These are phyloP conservation scores for Xylaria sp. DNA, from an alignment of 495 filamentous ascomycete species.

Conservation along the genomic window DNA sequence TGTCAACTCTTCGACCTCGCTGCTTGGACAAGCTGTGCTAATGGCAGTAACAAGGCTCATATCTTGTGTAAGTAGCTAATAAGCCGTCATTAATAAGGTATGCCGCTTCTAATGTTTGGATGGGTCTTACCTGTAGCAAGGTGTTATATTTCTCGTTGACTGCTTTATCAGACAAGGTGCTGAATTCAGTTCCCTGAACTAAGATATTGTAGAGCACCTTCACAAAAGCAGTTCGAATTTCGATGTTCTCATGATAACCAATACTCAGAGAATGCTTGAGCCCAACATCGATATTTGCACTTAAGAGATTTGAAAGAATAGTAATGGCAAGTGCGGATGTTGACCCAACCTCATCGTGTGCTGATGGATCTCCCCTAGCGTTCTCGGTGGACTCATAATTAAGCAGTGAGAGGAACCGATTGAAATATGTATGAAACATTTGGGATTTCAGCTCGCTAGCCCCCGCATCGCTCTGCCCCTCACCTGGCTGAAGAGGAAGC, in stretches of 20 bases:
- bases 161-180: conserved; percentile 66
- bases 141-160: conserved; percentile 71
- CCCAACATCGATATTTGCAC: conserved; percentile 72
- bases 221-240: conserved; percentile 71
- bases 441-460: conserved; percentile 67
- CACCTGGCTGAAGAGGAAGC: conserved; percentile 67
- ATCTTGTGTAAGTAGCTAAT: conserved; percentile 63
- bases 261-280: conserved; percentile 69
- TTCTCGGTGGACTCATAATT: conserved; percentile 60
- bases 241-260: conserved; percentile 70
- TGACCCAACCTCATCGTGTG: conserved; percentile 54
- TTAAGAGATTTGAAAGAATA: conserved; percentile 69
- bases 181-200: conserved; percentile 71
- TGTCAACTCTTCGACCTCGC: conserved; percentile 69
- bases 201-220: conserved; percentile 71
- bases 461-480: conserved; percentile 65
- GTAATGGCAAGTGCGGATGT: conserved; percentile 66
- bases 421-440: conserved; percentile 74
- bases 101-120: not conserved
- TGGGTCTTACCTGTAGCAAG: conserved; percentile 58
- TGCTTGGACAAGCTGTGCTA: conserved; percentile 67
- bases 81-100: conserved; percentile 14
- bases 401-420: conserved; percentile 65
- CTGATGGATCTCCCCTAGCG: conserved; percentile 40
- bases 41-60: conserved; percentile 65